Evolutionary conservation across 2,329 filamentous ascomycete genomes (phyloP), one percentile per base, ranked within the genome.

Genomic region (Elsinoe batatas): DNA sequence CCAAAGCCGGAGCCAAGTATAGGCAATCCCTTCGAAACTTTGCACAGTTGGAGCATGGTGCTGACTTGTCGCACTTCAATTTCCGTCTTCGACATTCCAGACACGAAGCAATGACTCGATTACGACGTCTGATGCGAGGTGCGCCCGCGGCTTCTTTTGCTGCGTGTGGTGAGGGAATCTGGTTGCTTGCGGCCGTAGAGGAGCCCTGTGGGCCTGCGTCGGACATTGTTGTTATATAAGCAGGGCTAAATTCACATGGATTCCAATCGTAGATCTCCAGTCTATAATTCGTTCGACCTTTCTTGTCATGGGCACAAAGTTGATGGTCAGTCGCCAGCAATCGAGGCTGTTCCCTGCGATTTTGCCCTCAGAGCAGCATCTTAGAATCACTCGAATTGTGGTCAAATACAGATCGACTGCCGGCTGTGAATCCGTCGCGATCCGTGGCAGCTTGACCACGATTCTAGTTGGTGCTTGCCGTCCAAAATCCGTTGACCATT

Each of bases 31-130:
- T 71, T n/a, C 66, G 64, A 64, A 73, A 74, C 53, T 75, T 71
- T n/a, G 68, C 70, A 68, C 82, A 85, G 68, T 87, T 87, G 60
- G 76, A 76, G 66, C 87, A 91, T 58, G 87, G 85, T 51, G 85
- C 78, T 17, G 75, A 70, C 65, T 87, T 88, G 72, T 88, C 84
- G 71, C 87, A 91, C 67, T 87, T 88, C 56, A 90, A 74, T 70
- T 91, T 91, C 38, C 87, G 79, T 18, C 85, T 80, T 37, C 87
- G 79, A 65, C 85, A 88, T 67, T 85, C 81, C 33, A 85, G 76
- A 66, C 83, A 88, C 26, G 81, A 84, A 59, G 79, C 79, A 68
- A 87, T 84, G 74, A 85, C 79, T 64, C 81, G 76, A 72, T 85
- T 79, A 60, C 83, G 75, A 43, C 82, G 74, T 32, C 79, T 75